Evolutionary conservation across 2,329 filamentous ascomycete genomes (phyloP), one percentile per base, ranked within the genome.

Genomic region (Colletotrichum graminicola): DNA sequence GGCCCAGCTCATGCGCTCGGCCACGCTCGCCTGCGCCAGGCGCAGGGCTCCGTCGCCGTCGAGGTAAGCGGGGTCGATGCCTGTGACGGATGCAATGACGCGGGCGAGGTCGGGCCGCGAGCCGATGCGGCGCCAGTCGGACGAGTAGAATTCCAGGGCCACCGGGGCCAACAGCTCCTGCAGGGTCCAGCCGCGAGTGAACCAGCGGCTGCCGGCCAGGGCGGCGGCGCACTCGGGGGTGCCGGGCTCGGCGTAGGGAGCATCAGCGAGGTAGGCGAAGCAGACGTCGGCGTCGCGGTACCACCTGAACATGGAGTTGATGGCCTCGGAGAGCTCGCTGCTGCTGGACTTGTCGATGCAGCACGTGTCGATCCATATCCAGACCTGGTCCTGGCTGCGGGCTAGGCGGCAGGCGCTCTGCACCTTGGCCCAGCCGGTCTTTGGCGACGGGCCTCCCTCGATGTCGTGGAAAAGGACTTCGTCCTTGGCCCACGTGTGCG

Each of bases 301-400:
- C 79, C 80, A 82, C 26, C 21, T 62, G 43, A 73, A 76, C 75
- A 76, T 76, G 18, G 75, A 73, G 49, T 74, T 76, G 61, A 76
- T 81, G 1, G 80, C 76, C 69, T 80, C 76, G 1, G 76, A 76
- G 0, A 81, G 73, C 71, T 81, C 80, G 1, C 77, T 75, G 41
- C 75, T 78, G 67, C 76, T 79, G 4, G 67, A 71, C 63, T 80
- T 80, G 64, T 82, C 78, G 62, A 82, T 73, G 34, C 80, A 80
- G 75, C 80, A 81, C 2, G 76, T 81, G 68, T 82, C 81, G 23
- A 81, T 75, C 80, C 81, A 83, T 36, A 79, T 66, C 71, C 79
- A 82, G 14, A 45, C 73, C 14, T 77, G 63, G n/a, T 75, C 75
- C 45, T 78, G 77, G 4, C 73, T 64, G 8, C 52, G 29, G 2